phyloP scores from a whole-genome alignment of 208 protist genomes.

The Crithidia expoeki region DNA sequence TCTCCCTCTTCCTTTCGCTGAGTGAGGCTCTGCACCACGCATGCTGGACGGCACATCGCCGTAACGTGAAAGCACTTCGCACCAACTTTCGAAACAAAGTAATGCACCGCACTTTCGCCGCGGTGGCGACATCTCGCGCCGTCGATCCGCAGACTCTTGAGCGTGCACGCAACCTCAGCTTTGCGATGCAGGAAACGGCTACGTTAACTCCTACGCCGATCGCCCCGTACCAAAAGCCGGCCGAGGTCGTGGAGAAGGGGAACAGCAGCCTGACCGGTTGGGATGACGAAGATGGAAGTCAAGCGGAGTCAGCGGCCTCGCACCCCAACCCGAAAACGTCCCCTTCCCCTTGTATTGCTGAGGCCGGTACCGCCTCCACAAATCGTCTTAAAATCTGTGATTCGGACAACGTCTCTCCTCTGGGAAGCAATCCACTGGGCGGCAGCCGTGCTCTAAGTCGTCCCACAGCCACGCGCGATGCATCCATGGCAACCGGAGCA shows the following conservation, averaged over 20 bases:
- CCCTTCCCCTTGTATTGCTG: too few relatives aligned
- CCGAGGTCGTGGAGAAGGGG: background rate
- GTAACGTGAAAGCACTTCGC: conserved; percentile 43
- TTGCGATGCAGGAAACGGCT: conserved; percentile 2
- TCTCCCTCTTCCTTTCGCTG: conserved; percentile 47
- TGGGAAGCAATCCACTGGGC: too few relatives aligned
- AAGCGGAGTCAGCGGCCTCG: too few relatives aligned
- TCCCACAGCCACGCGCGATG: background rate
- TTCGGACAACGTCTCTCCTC: too few relatives aligned
- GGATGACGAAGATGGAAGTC: too few relatives aligned
- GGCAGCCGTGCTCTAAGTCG: background rate
- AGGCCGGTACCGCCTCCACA: too few relatives aligned
- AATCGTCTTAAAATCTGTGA: too few relatives aligned
- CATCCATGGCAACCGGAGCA: background rate
- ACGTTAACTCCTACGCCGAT: conserved; percentile 5
- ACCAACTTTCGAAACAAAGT: conserved; percentile 30
- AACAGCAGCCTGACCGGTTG: background rate
- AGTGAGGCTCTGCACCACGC: conserved; percentile 35
- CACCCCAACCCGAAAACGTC: too few relatives aligned
- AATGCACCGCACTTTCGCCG: conserved; percentile 34
- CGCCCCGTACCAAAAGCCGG: background rate
- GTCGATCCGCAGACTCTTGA: conserved; percentile 11
- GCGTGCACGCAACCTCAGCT: conserved; percentile 13
- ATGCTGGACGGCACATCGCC: conserved; percentile 37
- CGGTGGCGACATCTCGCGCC: conserved; percentile 5